Percentiles rank a stretch among this genome's conserved stretches.
Conservation (phyloP, 495 filamentous ascomycete species). For the Diplogelasinospora grovesii region DNA sequence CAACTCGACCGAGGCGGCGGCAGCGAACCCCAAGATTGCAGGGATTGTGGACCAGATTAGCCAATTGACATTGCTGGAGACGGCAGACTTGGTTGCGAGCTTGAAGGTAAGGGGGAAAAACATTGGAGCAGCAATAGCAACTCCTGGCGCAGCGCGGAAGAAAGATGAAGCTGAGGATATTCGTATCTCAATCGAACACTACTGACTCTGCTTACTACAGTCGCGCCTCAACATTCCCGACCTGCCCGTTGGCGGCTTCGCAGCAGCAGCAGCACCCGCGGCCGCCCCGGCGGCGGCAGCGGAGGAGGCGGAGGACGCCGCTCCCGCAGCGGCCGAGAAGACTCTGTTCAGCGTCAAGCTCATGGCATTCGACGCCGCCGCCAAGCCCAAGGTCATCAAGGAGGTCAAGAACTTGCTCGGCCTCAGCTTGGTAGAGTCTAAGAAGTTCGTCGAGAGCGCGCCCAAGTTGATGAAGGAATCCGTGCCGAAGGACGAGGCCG, state of each 20-base stretch:
- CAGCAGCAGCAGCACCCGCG: conserved; percentile 47
- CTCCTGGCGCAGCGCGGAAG: too few species aligned
- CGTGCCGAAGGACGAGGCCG: conserved; percentile 94
- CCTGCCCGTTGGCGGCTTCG: conserved; percentile 81
- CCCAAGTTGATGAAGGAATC: conserved; percentile 98
- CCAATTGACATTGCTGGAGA: conserved; percentile 94
- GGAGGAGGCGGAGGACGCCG: conserved; percentile 72
- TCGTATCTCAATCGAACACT: not conserved
- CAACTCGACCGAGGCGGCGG: conserved; percentile 63
- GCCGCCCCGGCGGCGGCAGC: conserved; percentile 57
- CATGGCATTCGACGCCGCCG: conserved; percentile 70
- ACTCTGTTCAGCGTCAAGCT: conserved; percentile 96
- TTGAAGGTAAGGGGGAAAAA: conserved; percentile 63
- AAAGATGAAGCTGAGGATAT: too few species aligned
- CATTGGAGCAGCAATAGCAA: too few species aligned
- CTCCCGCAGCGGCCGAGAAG: conserved; percentile 84
- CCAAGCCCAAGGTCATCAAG: conserved; percentile 99
- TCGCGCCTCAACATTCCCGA: conserved; percentile 96
- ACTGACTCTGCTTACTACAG: conserved; percentile 51
- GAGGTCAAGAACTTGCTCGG: conserved; percentile 96
- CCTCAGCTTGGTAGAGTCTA: conserved; percentile 94
- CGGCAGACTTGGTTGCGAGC: conserved; percentile 84
- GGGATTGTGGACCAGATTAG: conserved; percentile 97
- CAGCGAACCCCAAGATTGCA: conserved; percentile 77
- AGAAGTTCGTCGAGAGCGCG: conserved; percentile 98